These are phyloP conservation scores for Pseudoturritis turrita DNA, from an alignment of 345 rosid genomes.

Conservation along the genomic window DNA sequence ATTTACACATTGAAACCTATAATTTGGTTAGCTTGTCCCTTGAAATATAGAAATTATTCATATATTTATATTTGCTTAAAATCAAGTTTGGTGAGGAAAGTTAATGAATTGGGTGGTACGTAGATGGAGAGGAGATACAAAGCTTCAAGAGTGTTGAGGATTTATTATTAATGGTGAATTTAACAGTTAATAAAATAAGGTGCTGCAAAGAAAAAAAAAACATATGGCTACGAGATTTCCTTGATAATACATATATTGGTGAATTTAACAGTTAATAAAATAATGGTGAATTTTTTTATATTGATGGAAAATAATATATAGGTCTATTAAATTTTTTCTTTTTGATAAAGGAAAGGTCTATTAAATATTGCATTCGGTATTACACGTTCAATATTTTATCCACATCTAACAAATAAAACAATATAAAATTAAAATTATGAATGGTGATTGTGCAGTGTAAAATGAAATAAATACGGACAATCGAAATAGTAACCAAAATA, in stretches of 20 bases:
- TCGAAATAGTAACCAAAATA: no score
- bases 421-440: no score
- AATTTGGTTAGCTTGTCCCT: conserved; percentile 15
- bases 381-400: background rate
- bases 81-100: conserved; percentile 15
- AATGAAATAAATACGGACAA: no score
- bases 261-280: no score
- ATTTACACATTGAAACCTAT: background rate
- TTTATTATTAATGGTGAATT: background rate
- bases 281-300: no score
- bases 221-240: background rate
- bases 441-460: no score
- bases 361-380: background rate
- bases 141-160: background rate
- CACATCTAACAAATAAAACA: background rate
- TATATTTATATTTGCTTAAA: background rate
- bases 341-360: no score
- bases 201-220: background rate
- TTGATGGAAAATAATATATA: no score
- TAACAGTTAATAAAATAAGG: background rate
- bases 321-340: no score
- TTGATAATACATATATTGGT: no score
- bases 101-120: conserved; percentile 27
- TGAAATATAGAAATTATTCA: background rate
- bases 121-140: background rate